phyloP scores from a whole-genome alignment of 805 yeast genomes.

The Barnettozyma wickerhamii region DNA sequence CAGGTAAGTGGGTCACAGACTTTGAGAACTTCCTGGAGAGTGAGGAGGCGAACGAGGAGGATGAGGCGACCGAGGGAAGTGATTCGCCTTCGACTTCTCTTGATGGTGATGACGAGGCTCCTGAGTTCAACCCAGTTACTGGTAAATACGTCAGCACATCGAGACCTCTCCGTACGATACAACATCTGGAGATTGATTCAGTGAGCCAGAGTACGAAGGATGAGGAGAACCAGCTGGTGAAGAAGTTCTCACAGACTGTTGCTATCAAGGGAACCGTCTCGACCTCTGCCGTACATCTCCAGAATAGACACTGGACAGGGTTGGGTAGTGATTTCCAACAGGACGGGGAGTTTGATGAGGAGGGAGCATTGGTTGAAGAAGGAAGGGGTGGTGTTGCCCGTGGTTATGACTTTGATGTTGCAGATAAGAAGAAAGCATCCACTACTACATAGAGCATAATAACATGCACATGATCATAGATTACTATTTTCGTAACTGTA shows the following conservation, averaged over 20 bases:
- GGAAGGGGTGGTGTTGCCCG: constrained; percentile 90
- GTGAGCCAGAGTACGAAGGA: constrained; percentile 27
- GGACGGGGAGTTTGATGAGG: constrained; percentile 36
- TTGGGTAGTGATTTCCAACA: constrained; percentile 74
- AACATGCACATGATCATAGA: not conserved
- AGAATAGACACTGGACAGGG: constrained; percentile 80
- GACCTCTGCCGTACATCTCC: constrained; percentile 78
- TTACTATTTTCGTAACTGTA: not conserved
- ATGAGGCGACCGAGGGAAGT: constrained; percentile 22
- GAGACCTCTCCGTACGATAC: constrained; percentile 65
- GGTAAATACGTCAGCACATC: constrained; percentile 69
- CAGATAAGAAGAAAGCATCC: constrained; percentile 1
- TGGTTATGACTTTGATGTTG: constrained; percentile 55
- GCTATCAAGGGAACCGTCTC: constrained; percentile 77
- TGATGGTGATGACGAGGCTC: constrained; percentile 50
- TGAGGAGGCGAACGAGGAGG: constrained; percentile 29
- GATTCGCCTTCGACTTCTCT: constrained; percentile 8
- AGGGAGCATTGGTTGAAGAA: constrained; percentile 75
- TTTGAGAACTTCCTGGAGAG: constrained; percentile 51
- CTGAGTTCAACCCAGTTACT: constrained; percentile 84
- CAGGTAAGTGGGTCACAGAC: constrained; percentile 89
- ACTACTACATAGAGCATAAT: not conserved
- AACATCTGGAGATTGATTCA: constrained; percentile 59
- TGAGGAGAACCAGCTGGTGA: constrained; percentile 42
- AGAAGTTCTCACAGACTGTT: constrained; percentile 53